phyloP scores from a whole-genome alignment of 2,329 filamentous ascomycete genomes.

The Tolypocladium cylindrosporum region DNA sequence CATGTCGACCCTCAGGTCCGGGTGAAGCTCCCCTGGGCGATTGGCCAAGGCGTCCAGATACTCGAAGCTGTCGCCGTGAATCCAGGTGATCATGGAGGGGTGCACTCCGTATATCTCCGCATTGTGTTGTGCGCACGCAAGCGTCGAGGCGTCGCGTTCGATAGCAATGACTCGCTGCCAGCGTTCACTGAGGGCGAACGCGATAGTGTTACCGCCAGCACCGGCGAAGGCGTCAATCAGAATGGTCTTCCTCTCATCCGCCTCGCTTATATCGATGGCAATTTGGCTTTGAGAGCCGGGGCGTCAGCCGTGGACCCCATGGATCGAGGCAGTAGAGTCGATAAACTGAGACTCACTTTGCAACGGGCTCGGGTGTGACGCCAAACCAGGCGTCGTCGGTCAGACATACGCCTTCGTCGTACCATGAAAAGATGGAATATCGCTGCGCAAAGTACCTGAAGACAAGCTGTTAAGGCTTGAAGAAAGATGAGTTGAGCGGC shows the following conservation, averaged over 20 bases:
- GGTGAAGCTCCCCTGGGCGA: conserved; percentile 23
- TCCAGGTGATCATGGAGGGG: conserved; percentile 66
- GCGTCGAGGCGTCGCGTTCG: conserved; percentile 69
- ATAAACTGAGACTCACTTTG: conserved; percentile 45
- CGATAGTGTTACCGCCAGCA: conserved; percentile 87
- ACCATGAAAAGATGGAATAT: conserved; percentile 76
- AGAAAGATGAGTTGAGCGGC: background rate
- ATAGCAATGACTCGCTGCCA: conserved; percentile 84
- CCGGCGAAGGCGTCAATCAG: conserved; percentile 87
- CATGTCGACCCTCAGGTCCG: conserved; percentile 29
- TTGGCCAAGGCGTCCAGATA: conserved; percentile 42
- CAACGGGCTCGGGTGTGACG: conserved; percentile 87
- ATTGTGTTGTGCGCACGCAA: conserved; percentile 89
- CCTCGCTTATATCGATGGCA: conserved; percentile 56
- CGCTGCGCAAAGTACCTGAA: conserved; percentile 82
- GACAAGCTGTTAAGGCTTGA: background rate
- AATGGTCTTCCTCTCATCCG: conserved; percentile 45
- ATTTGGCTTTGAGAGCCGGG: background rate
- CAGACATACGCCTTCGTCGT: conserved; percentile 80
- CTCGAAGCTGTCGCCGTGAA: conserved; percentile 79
- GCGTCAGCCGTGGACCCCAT: background rate
- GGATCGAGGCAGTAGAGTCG: background rate
- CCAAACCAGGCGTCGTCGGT: conserved; percentile 96
- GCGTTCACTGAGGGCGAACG: conserved; percentile 71
- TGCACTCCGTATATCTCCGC: conserved; percentile 73